Evolutionary conservation across 495 filamentous ascomycete genomes (phyloP).

Genomic region (Xylaria bambusicola): DNA sequence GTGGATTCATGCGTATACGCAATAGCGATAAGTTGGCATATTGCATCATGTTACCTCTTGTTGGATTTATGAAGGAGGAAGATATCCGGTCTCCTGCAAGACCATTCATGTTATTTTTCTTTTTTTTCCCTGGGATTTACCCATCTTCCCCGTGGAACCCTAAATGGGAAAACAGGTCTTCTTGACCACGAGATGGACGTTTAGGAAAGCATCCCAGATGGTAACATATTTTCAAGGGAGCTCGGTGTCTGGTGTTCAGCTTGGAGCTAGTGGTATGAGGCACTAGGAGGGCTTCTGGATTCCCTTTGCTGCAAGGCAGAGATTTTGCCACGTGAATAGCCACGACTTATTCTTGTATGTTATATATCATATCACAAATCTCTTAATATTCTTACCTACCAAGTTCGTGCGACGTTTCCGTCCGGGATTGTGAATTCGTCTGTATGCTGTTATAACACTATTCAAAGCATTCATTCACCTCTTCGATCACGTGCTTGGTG

Average conservation of each 20-base stretch:
- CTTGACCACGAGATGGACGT: not conserved
- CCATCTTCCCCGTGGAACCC: not conserved
- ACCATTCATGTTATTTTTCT: not conserved
- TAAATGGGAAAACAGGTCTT: not conserved
- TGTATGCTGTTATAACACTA: no score
- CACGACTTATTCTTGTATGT: no score
- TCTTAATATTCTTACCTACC: no score
- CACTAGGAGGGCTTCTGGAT: not conserved
- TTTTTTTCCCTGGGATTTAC: not conserved
- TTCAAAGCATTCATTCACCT: no score
- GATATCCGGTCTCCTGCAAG: slow-evolving; percentile 10
- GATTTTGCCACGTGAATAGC: no score
- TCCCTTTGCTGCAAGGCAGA: no score
- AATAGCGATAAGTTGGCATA: not conserved
- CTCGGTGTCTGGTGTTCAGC: not conserved
- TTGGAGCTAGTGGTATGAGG: not conserved
- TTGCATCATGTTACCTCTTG: not conserved
- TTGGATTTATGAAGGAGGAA: slow-evolving; percentile 2
- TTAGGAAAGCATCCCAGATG: not conserved
- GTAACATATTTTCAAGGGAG: not conserved
- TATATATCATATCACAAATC: no score
- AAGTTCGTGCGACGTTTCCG: no score
- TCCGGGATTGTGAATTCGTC: no score
- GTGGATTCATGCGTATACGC: not conserved
- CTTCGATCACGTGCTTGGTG: no score